Conservation (phyloP, 202 grass and related monocot genomes). For the Setaria italica region DNA sequence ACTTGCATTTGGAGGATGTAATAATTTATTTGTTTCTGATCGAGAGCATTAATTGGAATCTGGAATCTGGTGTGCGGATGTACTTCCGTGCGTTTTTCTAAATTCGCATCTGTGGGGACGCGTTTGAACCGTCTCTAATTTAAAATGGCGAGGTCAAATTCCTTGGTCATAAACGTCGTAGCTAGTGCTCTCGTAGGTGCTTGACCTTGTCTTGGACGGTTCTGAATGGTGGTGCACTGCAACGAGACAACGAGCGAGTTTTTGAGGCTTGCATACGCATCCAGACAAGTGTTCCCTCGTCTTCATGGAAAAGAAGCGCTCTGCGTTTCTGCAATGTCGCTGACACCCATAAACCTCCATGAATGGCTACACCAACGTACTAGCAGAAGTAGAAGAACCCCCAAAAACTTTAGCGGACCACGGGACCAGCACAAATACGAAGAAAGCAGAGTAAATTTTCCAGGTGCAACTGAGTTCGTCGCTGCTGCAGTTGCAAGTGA, state of each 20-base stretch:
- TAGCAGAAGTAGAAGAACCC: no score
- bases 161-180: constrained; percentile 12
- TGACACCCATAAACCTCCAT: constrained; percentile 14
- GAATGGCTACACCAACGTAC: background rate
- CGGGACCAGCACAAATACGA: background rate
- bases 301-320: constrained; percentile 18
- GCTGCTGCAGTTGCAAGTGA: background rate
- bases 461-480: background rate
- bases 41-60: constrained; percentile 13
- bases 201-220: constrained; percentile 1
- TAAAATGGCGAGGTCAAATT: constrained; percentile 42
- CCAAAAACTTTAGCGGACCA: no score
- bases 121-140: background rate
- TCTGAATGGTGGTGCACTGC: background rate
- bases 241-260: background rate
- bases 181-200: background rate
- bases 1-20: background rate
- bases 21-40: background rate
- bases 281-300: background rate
- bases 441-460: background rate
- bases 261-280: background rate
- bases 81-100: background rate
- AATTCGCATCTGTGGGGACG: background rate
- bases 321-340: background rate
- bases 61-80: background rate